phyloP scores from a whole-genome alignment of 352 stramenopile species.

The Globisporangium carolinianum region DNA sequence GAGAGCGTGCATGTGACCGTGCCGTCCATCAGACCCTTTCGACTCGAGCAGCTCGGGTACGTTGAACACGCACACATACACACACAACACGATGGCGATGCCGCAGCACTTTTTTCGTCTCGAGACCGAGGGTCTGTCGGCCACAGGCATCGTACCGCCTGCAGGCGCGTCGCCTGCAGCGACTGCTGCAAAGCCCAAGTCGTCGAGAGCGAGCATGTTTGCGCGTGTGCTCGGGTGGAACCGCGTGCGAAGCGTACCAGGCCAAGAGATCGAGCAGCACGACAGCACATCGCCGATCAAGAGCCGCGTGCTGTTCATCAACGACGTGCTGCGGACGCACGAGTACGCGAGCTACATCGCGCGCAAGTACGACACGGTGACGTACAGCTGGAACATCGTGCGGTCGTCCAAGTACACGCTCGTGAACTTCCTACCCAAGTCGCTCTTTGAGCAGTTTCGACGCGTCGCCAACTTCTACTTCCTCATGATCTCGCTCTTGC shows the following conservation, averaged over 20 bases:
- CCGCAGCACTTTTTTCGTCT: slow-evolving; percentile 14
- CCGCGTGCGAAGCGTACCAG: slow-evolving; percentile 19
- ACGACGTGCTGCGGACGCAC: slow-evolving; percentile 54
- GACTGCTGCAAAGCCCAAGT: background rate
- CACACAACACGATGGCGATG: slow-evolving; percentile 5
- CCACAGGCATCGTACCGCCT: slow-evolving; percentile 6
- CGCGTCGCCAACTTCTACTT: slow-evolving; percentile 97
- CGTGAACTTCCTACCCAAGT: slow-evolving; percentile 93
- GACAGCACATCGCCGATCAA: slow-evolving; percentile 20
- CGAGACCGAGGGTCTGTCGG: slow-evolving; percentile 12
- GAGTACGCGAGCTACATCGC: slow-evolving; percentile 52
- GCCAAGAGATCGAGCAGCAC: slow-evolving; percentile 14
- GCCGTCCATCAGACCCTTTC: too few relatives aligned
- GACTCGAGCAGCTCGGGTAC: too few relatives aligned
- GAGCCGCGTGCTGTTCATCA: slow-evolving; percentile 66
- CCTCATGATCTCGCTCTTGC: slow-evolving; percentile 91
- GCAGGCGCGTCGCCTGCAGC: background rate
- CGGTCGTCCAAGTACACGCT: slow-evolving; percentile 93
- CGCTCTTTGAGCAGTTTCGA: slow-evolving; percentile 94
- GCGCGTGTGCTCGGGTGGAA: slow-evolving; percentile 21
- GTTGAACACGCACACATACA: background rate
- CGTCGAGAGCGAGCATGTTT: background rate
- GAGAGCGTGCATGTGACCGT: too few relatives aligned
- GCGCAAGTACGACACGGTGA: slow-evolving; percentile 24
- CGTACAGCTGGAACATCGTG: slow-evolving; percentile 57